phyloP scores from a whole-genome alignment of 352 stramenopile genomes.

The Phytophthora rubi region DNA sequence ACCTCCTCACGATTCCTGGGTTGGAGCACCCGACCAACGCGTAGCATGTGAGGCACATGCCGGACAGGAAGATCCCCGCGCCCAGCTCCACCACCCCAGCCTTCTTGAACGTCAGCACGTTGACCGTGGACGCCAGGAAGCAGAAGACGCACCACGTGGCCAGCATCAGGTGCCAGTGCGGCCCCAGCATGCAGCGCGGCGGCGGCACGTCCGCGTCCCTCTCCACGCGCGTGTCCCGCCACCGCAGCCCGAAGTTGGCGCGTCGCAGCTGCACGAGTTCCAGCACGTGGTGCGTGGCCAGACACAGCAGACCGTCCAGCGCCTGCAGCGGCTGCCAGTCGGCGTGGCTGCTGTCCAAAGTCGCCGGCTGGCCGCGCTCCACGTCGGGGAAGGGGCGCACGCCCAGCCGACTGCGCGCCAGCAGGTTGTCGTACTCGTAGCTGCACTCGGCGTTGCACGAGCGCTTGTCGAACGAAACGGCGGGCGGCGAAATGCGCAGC shows the following conservation, averaged over 20 bases:
- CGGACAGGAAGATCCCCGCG: conserved; percentile 63
- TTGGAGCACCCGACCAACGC: conserved; percentile 77
- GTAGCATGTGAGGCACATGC: conserved; percentile 67
- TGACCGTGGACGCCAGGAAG: conserved; percentile 52
- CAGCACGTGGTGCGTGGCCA: conserved; percentile 22
- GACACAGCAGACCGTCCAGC: conserved; percentile 6
- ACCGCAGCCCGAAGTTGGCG: conserved; percentile 65
- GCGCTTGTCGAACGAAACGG: conserved; percentile 30
- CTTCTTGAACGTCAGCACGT: conserved; percentile 52
- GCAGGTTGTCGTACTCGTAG: conserved; percentile 39
- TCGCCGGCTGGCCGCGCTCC: conserved; percentile 5
- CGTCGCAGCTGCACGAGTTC: conserved; percentile 64
- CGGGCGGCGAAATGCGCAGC: conserved; percentile 26
- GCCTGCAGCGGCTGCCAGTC: conserved; percentile 33
- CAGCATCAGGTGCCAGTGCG: conserved; percentile 82
- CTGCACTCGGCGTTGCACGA: conserved; percentile 25
- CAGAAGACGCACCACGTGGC: conserved; percentile 64
- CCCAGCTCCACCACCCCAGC: conserved; percentile 49
- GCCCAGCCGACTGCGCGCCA: conserved; percentile 19
- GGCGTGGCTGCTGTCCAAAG: background rate
- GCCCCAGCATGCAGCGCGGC: conserved; percentile 71
- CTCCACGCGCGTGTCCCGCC: conserved; percentile 26
- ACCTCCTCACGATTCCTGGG: conserved; percentile 72
- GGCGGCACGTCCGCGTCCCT: conserved; percentile 15
- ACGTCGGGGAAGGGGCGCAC: conserved; percentile 34